Evolutionary conservation across 129 eudicot species (phyloP), one percentile per base, ranked within the genome.

Genomic region (Lactuca saligna): DNA sequence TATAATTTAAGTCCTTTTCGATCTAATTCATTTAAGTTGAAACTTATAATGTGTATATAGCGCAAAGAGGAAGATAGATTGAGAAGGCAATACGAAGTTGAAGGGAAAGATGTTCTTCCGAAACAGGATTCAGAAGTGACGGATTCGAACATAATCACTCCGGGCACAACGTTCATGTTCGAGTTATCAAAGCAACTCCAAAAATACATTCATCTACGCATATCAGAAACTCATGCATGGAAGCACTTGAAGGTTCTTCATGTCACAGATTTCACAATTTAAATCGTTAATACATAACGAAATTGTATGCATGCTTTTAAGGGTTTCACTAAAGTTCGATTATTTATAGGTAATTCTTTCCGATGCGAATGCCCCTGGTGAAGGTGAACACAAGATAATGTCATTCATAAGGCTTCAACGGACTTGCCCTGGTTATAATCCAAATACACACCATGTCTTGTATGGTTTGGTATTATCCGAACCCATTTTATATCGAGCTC

Each of bases 321-420:
- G 38, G 25, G 9, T 41, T 25, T 29, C 17, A 0, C 5, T 39
- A 50, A 33, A 17, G 53, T 69, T 65, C 5, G 17, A 14, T 71
- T 2, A 10, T 17, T 1, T 57, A 1, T 25, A 87, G 91, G 91
- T 87, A 10, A 80, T 87, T 31, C 62, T 87, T 0, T 87, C 95
- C 0, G 90, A 82, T 61, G 80, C 85, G 3, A 84, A 61, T 79
- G 83, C 81, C n/a, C 91, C 86, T 11, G 91, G 95, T 20, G 95
- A 87, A 60, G 90, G 95, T 10, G 95, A 87, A 38, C 95, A 87
- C 35, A 87, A 84, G 42, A 85, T 88, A 3, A 77, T 86, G 82
- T 81, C 86, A 0, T 88, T 88, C 48, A 74, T 85, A 15, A 69
- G 87, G 16, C 73, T 73, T 9, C 96, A 85, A 65, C 84, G 96